Evolutionary conservation across 306 rosid genomes (phyloP), one percentile per base, ranked within the genome.

Genomic region (Prunus mira): DNA sequence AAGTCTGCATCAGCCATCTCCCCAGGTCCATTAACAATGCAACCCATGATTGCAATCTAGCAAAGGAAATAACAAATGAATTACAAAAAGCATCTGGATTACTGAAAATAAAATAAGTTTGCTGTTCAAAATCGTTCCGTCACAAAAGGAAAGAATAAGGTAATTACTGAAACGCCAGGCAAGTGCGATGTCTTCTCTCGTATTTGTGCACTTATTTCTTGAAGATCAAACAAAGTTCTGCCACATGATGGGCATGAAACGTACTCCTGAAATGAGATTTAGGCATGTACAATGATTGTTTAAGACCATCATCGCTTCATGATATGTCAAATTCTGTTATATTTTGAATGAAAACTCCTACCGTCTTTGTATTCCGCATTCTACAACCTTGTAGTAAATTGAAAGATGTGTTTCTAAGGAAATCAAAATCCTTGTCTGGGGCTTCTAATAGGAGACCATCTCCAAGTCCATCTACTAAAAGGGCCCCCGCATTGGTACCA

Each of bases 1-100:
- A 95, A 95, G 81, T 95, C 99, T 38, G 99, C 99, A 86, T 95
- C 99, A 30, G 99, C 99, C 99, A 95, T 95, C 91, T 95, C 99
- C 43, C 99, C 99, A 10, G 99, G 99, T 64, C 99, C 99, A 80
- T 95, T 95, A 3, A 95, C 99, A 57, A 95, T 95, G 90, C 99
- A 95, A 79, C 99, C 99, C 99, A 95, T 95, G 87, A 95, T 95
- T 65, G 99, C 99, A 86, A 95, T 92, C 99, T 95, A 76, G 71
- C 76, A 54, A 65, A 80, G 50, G 43, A 75, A 41, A 78, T 34
- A 22, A 63, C 38, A 32, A 20, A 62, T 15, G 27, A 66, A 14
- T 28, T n/a, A 12, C 12, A n/a, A 13, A 69, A 9, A 22, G 28
- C 43, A 22, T 25, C 12, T 28, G 32, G 27, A 15, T 52, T 27